A percentile compares a stretch with the other conserved stretches of the same genome.
These are phyloP conservation scores for Cryptosporidium ubiquitum DNA, from an alignment of 169 alveolate species.

Conservation along the genomic window DNA sequence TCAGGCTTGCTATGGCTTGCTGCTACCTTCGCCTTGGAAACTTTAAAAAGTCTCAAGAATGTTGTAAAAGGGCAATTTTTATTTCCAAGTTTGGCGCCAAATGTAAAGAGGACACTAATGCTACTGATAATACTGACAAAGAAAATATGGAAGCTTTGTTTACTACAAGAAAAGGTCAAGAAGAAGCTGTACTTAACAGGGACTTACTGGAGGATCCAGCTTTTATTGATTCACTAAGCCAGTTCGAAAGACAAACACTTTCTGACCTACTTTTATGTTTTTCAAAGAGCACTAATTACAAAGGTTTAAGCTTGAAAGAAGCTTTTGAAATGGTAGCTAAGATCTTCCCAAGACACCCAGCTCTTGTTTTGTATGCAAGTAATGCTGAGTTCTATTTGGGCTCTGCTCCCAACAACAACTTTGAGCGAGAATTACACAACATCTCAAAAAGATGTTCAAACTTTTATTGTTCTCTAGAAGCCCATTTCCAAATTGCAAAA, in stretches of 20 bases:
- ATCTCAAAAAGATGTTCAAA: constrained; percentile 57
- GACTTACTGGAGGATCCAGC: not conserved
- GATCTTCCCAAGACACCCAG: constrained; percentile 44
- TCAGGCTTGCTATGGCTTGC: constrained; percentile 62
- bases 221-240: not conserved
- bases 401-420: not conserved
- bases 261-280: constrained; percentile 33
- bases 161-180: not conserved
- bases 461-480: not conserved
- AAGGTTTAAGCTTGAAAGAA: not conserved
- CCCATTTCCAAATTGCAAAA: constrained; percentile 42
- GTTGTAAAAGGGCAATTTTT: constrained; percentile 39
- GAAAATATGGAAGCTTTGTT: not conserved
- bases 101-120: not conserved
- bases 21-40: constrained; percentile 29
- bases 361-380: constrained; percentile 13
- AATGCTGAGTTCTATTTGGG: constrained; percentile 23
- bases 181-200: not conserved
- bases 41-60: constrained; percentile 21
- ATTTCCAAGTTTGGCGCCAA: constrained; percentile 1
- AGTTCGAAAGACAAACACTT: constrained; percentile 26
- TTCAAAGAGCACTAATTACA: constrained; percentile 22
- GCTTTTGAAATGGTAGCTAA: constrained; percentile 2
- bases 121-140: not conserved
- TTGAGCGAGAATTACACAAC: not conserved